phyloP scores from a whole-genome alignment of 805 yeast genomes.

The Tetrapisispora iriomotensis region DNA sequence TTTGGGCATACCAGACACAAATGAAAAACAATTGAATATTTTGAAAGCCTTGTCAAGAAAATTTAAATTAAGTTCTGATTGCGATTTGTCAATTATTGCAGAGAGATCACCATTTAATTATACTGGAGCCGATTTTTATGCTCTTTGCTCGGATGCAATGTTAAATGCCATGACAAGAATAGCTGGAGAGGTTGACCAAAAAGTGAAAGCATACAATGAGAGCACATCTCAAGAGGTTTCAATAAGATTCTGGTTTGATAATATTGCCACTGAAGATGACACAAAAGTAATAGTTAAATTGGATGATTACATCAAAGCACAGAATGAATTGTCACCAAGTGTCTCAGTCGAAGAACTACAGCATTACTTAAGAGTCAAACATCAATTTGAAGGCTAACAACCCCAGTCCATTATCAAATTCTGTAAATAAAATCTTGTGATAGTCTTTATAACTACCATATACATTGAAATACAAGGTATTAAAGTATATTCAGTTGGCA shows the following conservation, averaged over 20 bases:
- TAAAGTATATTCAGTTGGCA: too few relatives aligned
- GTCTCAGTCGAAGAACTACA: slow-evolving; percentile 80
- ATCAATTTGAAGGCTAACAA: slow-evolving; percentile 49
- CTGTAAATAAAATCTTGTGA: neutral
- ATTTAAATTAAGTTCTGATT: slow-evolving; percentile 50
- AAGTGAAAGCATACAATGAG: slow-evolving; percentile 44
- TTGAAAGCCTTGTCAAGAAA: slow-evolving; percentile 83
- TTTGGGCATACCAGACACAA: slow-evolving; percentile 84
- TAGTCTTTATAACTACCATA: too few relatives aligned
- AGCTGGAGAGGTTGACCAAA: slow-evolving; percentile 64
- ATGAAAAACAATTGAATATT: slow-evolving; percentile 78
- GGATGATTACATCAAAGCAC: slow-evolving; percentile 74
- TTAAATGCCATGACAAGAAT: slow-evolving; percentile 90
- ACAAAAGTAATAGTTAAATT: slow-evolving; percentile 54
- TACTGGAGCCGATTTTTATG: slow-evolving; percentile 98
- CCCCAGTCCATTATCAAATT: neutral
- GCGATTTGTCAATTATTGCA: slow-evolving; percentile 52
- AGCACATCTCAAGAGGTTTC: slow-evolving; percentile 39
- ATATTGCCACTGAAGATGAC: slow-evolving; percentile 59
- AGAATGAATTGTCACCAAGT: slow-evolving; percentile 62
- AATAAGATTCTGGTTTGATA: slow-evolving; percentile 86
- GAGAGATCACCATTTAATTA: slow-evolving; percentile 73
- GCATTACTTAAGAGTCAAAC: slow-evolving; percentile 72
- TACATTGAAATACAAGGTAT: too few relatives aligned
- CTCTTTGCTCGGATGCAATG: slow-evolving; percentile 92